Percentiles rank a stretch among this genome's conserved stretches.
These are phyloP conservation scores for Pseudogymnoascus verrucosus DNA, from an alignment of 2,329 filamentous ascomycete species.

Conservation along the genomic window DNA sequence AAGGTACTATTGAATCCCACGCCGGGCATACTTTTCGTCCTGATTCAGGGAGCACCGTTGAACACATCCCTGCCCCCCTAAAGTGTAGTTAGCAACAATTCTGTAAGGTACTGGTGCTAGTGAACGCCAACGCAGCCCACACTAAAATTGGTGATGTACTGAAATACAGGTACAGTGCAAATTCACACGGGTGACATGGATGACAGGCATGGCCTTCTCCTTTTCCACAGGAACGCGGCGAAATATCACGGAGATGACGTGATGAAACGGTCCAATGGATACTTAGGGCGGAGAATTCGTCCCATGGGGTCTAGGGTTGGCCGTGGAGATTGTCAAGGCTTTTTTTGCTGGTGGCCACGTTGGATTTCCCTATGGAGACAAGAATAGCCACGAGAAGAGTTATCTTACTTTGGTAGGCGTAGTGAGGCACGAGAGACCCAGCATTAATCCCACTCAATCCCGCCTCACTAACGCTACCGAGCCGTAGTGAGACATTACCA, in stretches of 20 bases:
- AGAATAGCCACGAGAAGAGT: background rate
- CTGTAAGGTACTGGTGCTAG: slow-evolving; percentile 7
- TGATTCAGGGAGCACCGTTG: background rate
- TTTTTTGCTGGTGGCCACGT: background rate
- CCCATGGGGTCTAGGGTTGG: background rate
- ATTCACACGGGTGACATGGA: background rate
- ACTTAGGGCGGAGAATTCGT: background rate
- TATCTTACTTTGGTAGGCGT: background rate
- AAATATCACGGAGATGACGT: slow-evolving; percentile 7
- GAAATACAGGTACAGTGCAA: slow-evolving; percentile 1
- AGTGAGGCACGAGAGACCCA: background rate
- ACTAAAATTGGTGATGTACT: background rate
- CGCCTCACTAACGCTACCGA: slow-evolving; percentile 7
- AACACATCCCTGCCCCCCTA: background rate
- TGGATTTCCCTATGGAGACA: background rate
- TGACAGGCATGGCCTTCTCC: background rate
- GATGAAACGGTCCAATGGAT: slow-evolving; percentile 7
- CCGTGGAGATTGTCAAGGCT: background rate
- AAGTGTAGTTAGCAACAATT: background rate
- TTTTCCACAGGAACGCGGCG: background rate
- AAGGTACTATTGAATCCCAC: background rate
- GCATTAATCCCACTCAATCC: background rate
- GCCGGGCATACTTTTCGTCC: background rate
- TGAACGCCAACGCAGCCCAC: background rate
- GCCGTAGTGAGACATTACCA: slow-evolving; percentile 6